Evolutionary conservation across 805 yeast species (phyloP), one percentile per base, ranked within the genome.

Genomic region (Candida ascalaphidarum): DNA sequence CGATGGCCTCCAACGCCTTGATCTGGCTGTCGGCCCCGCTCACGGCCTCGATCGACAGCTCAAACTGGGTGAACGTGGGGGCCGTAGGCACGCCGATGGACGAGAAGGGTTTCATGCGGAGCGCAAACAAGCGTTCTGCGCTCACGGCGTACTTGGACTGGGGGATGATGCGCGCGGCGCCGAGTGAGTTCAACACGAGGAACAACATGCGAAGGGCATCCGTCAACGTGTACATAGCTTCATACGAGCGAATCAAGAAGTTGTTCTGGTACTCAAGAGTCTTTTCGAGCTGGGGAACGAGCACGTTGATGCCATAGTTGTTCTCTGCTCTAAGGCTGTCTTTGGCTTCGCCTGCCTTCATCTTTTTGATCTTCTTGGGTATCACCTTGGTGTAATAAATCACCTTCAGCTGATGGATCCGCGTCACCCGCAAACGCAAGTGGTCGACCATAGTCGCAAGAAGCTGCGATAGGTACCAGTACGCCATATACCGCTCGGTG

Each of bases 91-190:
- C 74, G 1, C 94, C 95, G 13, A 86, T 79, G 0, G 85, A 70
- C 14, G 79, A 71, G 58, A 81, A 83, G 4, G 92, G 76, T 48
- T 84, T 85, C 70, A 84, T 67, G 39, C 94, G 70, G 25, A 85
- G 55, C 58, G 58, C 2, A 51, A 43, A 30, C 46, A 46, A 22
- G 33, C 55, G 3, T 8, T 17, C 8, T 17, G 8, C 8, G 18
- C 18, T 17, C 8, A 8, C 8, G 8, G 8, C 6, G 18, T 7
- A 7, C 18, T 17, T 17, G 6, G 6, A 7, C 8, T 17, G 18
- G 8, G 6, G 18, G n/a, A n/a, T n/a, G n/a, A n/a, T n/a, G 18
- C 18, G 6, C 8, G 6, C 8, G 18, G 49, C 22, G 4, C 36
- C 36, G 8, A 49, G 33, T 10, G 41, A 31, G 9, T 49, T 39